phyloP scores from a whole-genome alignment of 352 stramenopile genomes.

The Phytopythium kandeliae region DNA sequence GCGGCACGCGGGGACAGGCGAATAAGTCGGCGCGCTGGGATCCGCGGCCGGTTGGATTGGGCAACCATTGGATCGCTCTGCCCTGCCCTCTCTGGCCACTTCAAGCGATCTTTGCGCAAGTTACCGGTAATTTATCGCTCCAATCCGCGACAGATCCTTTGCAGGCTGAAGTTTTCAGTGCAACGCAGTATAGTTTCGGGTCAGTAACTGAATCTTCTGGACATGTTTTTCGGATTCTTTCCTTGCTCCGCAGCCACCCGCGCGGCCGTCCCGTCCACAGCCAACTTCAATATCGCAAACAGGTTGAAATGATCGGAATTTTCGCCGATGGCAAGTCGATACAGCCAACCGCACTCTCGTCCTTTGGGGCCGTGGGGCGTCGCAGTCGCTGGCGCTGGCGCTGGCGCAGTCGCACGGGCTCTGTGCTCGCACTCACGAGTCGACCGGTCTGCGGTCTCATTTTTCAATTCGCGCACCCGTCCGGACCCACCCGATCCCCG shows the following conservation, averaged over 20 bases:
- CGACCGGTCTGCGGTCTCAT: too few relatives aligned
- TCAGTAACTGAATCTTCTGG: conserved; percentile 2
- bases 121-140: background rate
- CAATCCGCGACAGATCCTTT: background rate
- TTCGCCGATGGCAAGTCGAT: too few relatives aligned
- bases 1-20: conserved; percentile 1
- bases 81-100: background rate
- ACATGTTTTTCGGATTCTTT: background rate
- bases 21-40: background rate
- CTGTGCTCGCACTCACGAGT: too few relatives aligned
- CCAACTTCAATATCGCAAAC: conserved; percentile 10
- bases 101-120: conserved; percentile 3
- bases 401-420: too few relatives aligned
- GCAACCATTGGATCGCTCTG: too few relatives aligned
- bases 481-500: too few relatives aligned
- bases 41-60: background rate
- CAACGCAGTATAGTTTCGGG: too few relatives aligned
- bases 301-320: background rate
- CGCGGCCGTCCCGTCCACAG: conserved; percentile 2
- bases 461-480: background rate
- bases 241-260: background rate
- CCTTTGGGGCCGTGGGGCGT: too few relatives aligned
- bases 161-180: too few relatives aligned
- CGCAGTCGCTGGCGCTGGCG: too few relatives aligned
- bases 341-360: too few relatives aligned